Conservation (phyloP, 257 asterid genomes). For the Nyctanthes arbortristis region DNA sequence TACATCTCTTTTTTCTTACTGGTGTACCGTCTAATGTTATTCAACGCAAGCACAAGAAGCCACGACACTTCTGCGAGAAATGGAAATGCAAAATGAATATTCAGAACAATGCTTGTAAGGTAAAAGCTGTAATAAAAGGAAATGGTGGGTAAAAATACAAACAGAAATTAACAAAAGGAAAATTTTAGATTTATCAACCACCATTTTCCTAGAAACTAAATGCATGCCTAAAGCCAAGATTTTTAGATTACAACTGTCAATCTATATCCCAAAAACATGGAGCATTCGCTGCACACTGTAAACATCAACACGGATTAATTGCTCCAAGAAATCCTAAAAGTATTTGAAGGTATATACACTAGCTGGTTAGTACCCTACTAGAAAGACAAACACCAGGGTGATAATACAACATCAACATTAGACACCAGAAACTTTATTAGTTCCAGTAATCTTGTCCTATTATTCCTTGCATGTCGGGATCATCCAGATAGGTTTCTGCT, state of each 20-base stretch:
- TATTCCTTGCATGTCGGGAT: conserved; percentile 6
- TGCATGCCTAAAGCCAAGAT: neutral
- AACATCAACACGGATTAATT: conserved; percentile 28
- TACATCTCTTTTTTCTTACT: neutral
- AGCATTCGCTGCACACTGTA: conserved; percentile 14
- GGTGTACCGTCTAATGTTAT: neutral
- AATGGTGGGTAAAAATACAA: neutral
- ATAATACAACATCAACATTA: conserved; percentile 17
- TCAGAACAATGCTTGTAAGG: neutral
- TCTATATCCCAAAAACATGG: neutral
- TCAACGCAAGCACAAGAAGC: neutral
- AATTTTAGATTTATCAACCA: neutral
- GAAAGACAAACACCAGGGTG: conserved; percentile 10
- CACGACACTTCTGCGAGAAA: neutral
- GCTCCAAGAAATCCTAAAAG: conserved; percentile 39
- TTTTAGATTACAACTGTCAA: neutral
- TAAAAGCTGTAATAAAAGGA: neutral
- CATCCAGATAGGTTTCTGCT: conserved; percentile 21
- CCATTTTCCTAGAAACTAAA: neutral
- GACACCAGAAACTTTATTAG: neutral
- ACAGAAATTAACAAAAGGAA: neutral
- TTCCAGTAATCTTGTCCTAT: conserved; percentile 8
- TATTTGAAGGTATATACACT: conserved; percentile 31
- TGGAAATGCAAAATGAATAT: neutral
- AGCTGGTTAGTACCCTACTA: conserved; percentile 34